Base-by-base conservation (phyloP, 2,329 filamentous ascomycete genomes). In the Trichoderma atrobrunneum region DNA sequence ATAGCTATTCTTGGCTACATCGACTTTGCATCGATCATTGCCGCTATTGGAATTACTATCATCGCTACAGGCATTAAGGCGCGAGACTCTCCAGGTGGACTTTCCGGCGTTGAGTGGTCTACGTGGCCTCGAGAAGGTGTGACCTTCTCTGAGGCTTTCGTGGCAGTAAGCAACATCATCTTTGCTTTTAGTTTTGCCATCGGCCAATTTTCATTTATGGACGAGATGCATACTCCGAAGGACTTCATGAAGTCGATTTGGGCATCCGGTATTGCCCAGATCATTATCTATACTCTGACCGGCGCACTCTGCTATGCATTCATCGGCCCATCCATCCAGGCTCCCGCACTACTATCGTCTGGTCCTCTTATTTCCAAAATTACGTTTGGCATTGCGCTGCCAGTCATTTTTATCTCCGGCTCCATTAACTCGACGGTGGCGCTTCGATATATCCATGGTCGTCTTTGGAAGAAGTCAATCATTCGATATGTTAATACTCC, bases 391-490 rank as follows among this genome's bases (percentile, higher is more conserved):
- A 80, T 92, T 72, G 90, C 90, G 0, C 82, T 90, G 1, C 90
- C 90, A 7, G 92, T 90, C 26, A 92, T 92, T 75, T 84, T 92
- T 74, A 88, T 92, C 72, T 89, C 90, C 0, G 91, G 90, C 65
- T 89, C 91, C 28, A 89, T 92, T 77, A 89, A 91, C 78, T 82
- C 81, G 14, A 80, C 79, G 5, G 81, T 82, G 10, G 78, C 80
- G 26, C 78, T 77, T 11, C 80, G 81, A 24, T 83, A 83, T 74
- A 76, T 83, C 67, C 80, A 82, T 75, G 80, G 78, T n/a, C 79
- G 81, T 26, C 73, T 80, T 57, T 83, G 78, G 76, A 79, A 79
- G 73, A 75, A 80, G 72, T 80, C 78, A 10, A 75, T 82, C 62
- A 77, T 79, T 60, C 79, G 80, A 61, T 82, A 78, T 75, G 78